phyloP scores from a whole-genome alignment of 495 filamentous ascomycete species.

The Talaromyces wortmannii region DNA sequence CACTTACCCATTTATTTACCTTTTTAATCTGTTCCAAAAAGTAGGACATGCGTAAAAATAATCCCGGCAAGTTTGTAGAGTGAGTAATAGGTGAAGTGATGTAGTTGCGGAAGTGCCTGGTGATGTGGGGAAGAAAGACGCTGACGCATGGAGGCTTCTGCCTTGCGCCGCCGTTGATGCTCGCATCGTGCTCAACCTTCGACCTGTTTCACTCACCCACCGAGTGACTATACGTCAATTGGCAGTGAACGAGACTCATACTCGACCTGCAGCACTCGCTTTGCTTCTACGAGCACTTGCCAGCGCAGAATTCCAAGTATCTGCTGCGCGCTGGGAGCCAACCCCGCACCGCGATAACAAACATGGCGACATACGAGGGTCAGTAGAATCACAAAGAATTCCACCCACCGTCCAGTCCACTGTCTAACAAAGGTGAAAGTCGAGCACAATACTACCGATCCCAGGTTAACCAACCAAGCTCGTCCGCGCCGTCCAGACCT shows the following conservation, averaged over 20 bases:
- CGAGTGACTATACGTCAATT: no score
- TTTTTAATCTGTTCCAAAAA: no score
- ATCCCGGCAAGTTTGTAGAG: neutral
- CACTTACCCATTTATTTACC: no score
- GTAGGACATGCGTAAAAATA: no score
- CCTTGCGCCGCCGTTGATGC: neutral
- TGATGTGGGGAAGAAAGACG: neutral
- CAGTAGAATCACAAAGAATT: conserved; percentile 1
- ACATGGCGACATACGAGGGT: conserved; percentile 55
- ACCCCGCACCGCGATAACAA: neutral
- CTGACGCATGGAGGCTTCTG: neutral
- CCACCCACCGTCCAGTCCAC: no score
- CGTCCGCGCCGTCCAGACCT: conserved; percentile 69
- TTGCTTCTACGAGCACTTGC: no score
- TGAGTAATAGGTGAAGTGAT: neutral
- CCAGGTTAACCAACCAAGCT: conserved; percentile 21
- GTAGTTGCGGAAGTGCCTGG: neutral
- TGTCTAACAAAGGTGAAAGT: conserved; percentile 40
- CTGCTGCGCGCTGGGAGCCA: neutral
- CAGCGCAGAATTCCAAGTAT: no score
- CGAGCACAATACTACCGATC: conserved; percentile 66
- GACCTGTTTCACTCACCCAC: no score
- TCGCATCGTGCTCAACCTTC: no score
- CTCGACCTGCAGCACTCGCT: no score
- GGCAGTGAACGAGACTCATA: no score